Evolutionary conservation across 1,284 basidiomycete genomes (phyloP), one percentile per base, ranked within the genome.

Genomic region (Sparassis latifolia): DNA sequence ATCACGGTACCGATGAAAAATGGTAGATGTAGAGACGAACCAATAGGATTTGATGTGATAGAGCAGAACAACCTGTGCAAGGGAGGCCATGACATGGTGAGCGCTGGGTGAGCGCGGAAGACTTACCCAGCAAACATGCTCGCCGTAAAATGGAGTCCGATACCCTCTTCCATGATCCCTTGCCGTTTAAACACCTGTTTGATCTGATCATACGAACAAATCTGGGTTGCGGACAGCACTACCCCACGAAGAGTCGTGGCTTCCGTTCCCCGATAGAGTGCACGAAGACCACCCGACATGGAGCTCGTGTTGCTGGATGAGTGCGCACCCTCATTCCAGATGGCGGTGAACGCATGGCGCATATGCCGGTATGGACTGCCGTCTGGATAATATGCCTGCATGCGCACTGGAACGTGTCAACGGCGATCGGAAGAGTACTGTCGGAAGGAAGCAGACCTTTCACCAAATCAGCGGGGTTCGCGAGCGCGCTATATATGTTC

Each of bases 141-240:
- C 33, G 67, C 63, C 7, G 65, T 62, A n/a, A 70, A 54, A 47
- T 70, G 69, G 47, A 71, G 50, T 5, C 58, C 58, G 3, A 70
- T 48, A 10, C 69, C 69, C 53, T 71, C 69, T 46, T 66, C 48
- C 66, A 71, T 66, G 12, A 67, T 33, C 1, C 61, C 64, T 2
- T 59, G 57, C 45, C 45, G 54, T 62, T 70, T 71, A 35, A 70
- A 45, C 4, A 52, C 58, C 58, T 72, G 69, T 57, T 72, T 71
- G 42, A 66, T 59, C 55, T 71, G 69, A 52, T 72, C 69, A 50
- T 72, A 72, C 27, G 69, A 66, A 48, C 67, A 67, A 28, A 71
- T 69, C 54, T 72, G 70, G 10, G 66, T 67, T 29, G 61, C 64
- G 2, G 69, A 66, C 33, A 72, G 58, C 6, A 70, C 61, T 40